Conservation (phyloP, 768 basidiomycete genomes). For the Sarcodon sp. region DNA sequence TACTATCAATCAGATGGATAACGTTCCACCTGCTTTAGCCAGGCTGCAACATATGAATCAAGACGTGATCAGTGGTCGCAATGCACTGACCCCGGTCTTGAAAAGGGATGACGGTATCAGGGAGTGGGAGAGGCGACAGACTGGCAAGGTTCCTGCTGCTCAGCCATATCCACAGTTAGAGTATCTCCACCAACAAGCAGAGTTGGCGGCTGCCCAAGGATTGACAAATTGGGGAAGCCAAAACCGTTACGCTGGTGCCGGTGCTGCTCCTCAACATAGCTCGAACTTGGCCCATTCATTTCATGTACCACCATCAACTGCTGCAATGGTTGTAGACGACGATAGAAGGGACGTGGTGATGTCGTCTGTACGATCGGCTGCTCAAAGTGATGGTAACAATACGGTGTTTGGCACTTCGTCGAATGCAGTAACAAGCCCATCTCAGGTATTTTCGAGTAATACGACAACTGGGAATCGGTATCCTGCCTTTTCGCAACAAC, state of each 20-base stretch:
- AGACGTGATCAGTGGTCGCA: constrained; percentile 64
- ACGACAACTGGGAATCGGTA: constrained; percentile 47
- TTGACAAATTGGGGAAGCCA: constrained; percentile 34
- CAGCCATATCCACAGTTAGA: constrained; percentile 86
- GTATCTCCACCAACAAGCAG: constrained; percentile 87
- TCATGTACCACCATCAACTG: constrained; percentile 36
- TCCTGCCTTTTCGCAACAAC: constrained; percentile 34
- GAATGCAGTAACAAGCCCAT: constrained; percentile 59
- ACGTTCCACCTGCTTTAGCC: constrained; percentile 89
- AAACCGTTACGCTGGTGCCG: not conserved
- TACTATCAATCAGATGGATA: constrained; percentile 86
- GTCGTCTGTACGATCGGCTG: constrained; percentile 63
- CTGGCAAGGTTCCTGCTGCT: constrained; percentile 55
- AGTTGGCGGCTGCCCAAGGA: constrained; percentile 57
- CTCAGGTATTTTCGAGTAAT: constrained; percentile 53
- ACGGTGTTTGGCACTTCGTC: constrained; percentile 26
- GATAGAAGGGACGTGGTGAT: constrained; percentile 70
- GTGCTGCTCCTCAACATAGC: constrained; percentile 30
- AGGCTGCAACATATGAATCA: constrained; percentile 83
- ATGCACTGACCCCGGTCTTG: constrained; percentile 84
- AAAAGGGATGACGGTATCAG: constrained; percentile 91
- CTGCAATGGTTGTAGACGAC: constrained; percentile 51
- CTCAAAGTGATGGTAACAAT: constrained; percentile 31
- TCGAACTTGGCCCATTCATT: constrained; percentile 55
- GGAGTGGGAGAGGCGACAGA: constrained; percentile 90